Percentiles rank a stretch among this genome's conserved stretches.
phyloP scores from a whole-genome alignment of 2,329 filamentous ascomycete species.

The Monosporascus sp. region DNA sequence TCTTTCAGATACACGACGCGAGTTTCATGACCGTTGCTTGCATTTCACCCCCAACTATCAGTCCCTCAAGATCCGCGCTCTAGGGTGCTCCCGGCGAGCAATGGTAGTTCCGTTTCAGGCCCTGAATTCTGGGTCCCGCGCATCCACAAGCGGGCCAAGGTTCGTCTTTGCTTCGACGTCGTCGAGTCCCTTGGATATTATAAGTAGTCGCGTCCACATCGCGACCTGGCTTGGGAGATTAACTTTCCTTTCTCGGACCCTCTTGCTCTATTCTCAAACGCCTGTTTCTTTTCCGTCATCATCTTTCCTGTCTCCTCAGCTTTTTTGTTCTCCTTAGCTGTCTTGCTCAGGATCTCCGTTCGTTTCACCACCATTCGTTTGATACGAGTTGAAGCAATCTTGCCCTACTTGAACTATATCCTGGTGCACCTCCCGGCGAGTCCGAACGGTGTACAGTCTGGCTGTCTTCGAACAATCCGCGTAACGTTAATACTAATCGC shows the following conservation, averaged over 20 bases:
- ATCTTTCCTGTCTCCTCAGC: slow-evolving; percentile 25
- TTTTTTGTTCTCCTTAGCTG: slow-evolving; percentile 16
- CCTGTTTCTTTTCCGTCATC: slow-evolving; percentile 14
- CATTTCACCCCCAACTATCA: slow-evolving; percentile 24
- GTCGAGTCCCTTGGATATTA: slow-evolving; percentile 25
- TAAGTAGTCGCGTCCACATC: slow-evolving; percentile 30
- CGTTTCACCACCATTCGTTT: slow-evolving; percentile 36
- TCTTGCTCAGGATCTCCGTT: slow-evolving; percentile 19
- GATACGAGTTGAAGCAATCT: slow-evolving; percentile 31
- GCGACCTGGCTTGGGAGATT: slow-evolving; percentile 26
- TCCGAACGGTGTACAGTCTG: background rate
- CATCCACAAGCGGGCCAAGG: slow-evolving; percentile 38
- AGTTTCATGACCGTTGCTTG: slow-evolving; percentile 46
- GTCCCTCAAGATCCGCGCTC: slow-evolving; percentile 30
- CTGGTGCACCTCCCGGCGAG: slow-evolving; percentile 6
- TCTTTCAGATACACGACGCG: slow-evolving; percentile 44
- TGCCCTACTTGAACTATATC: slow-evolving; percentile 5
- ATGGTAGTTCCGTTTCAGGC: slow-evolving; percentile 30
- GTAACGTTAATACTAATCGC: slow-evolving; percentile 25
- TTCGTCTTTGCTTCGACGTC: slow-evolving; percentile 35
- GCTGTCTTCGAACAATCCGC: slow-evolving; percentile 2
- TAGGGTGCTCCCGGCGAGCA: slow-evolving; percentile 15
- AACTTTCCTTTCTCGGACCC: slow-evolving; percentile 25
- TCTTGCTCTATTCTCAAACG: slow-evolving; percentile 26
- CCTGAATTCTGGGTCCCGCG: slow-evolving; percentile 27